A percentile compares a stretch with the other conserved stretches of the same genome.
These are phyloP conservation scores for Fusarium sp. DNA, from an alignment of 2,329 filamentous ascomycete genomes.

Conservation along the genomic window DNA sequence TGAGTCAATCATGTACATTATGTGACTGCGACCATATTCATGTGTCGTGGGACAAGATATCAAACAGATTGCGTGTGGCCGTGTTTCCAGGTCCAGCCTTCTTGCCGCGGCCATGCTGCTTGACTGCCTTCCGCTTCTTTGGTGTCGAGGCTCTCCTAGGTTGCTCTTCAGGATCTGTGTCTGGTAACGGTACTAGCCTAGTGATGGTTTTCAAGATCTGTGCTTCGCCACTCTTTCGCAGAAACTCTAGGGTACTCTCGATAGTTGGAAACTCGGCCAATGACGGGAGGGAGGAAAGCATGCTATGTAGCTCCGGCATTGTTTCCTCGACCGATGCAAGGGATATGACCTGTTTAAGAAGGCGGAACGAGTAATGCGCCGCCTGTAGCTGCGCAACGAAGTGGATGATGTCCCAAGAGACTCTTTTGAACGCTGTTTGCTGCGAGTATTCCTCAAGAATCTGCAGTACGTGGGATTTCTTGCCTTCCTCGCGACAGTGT, in stretches of 20 bases:
- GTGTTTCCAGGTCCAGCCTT: conserved; percentile 7
- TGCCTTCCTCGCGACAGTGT: conserved; percentile 45
- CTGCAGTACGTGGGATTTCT: conserved; percentile 41
- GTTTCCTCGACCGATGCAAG: conserved; percentile 9
- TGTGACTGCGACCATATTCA: conserved; percentile 1
- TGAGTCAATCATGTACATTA: not conserved
- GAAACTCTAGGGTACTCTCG: conserved; percentile 27
- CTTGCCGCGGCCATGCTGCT: conserved; percentile 5
- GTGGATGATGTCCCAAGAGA: conserved; percentile 70
- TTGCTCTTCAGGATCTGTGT: not conserved
- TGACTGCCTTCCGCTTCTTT: conserved; percentile 23
- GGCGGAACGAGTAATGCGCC: conserved; percentile 70
- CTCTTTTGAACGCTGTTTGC: not conserved
- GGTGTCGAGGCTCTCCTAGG: not conserved
- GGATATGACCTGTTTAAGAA: conserved; percentile 54
- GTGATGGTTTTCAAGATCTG: conserved; percentile 23
- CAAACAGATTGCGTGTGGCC: conserved; percentile 40
- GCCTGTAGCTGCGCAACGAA: conserved; percentile 71
- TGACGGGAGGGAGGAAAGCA: conserved; percentile 43
- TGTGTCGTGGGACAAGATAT: conserved; percentile 35
- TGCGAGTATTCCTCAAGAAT: conserved; percentile 34
- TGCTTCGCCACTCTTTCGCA: conserved; percentile 24
- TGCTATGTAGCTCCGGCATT: conserved; percentile 29
- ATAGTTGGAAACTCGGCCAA: conserved; percentile 43
- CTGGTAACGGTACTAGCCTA: conserved; percentile 32